These are phyloP conservation scores for Butyriboletus loyo DNA, from an alignment of 768 basidiomycete species.

Conservation along the genomic window DNA sequence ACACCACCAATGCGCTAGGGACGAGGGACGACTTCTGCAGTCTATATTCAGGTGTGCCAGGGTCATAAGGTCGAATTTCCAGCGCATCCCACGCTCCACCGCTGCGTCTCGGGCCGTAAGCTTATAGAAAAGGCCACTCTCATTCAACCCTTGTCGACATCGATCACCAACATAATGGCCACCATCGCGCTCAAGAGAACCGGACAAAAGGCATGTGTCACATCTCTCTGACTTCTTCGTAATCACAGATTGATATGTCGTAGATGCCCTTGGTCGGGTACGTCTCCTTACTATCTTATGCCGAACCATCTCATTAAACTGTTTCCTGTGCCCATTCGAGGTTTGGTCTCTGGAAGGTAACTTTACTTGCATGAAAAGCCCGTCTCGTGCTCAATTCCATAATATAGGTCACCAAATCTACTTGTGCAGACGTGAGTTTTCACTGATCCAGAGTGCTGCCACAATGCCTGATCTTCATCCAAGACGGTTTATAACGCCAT, in stretches of 20 bases:
- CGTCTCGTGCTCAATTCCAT: neutral
- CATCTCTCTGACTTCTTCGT: neutral
- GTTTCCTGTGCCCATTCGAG: slow-evolving; percentile 31
- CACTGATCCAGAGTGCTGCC: neutral
- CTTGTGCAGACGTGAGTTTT: slow-evolving; percentile 55
- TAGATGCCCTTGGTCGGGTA: slow-evolving; percentile 75
- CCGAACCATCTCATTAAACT: neutral
- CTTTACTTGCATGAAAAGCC: slow-evolving; percentile 4
- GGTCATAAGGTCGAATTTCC: slow-evolving; percentile 4
- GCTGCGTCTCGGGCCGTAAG: slow-evolving; percentile 12
- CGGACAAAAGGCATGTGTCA: slow-evolving; percentile 47
- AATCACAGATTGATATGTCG: slow-evolving; percentile 1
- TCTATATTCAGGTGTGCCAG: slow-evolving; percentile 26
- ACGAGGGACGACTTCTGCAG: too few relatives aligned
- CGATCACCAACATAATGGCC: slow-evolving; percentile 40
- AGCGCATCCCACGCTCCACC: neutral
- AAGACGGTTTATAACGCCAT: slow-evolving; percentile 83
- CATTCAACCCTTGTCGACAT: slow-evolving; percentile 10
- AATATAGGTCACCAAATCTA: slow-evolving; percentile 51
- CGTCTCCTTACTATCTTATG: slow-evolving; percentile 8
- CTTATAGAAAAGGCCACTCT: slow-evolving; percentile 9
- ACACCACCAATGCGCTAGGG: neutral
- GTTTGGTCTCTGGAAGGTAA: slow-evolving; percentile 71
- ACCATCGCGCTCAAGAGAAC: slow-evolving; percentile 56
- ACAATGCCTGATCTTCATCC: slow-evolving; percentile 2